phyloP scores from a whole-genome alignment of 306 rosid genomes.

The Cucurbita argyrosperma region DNA sequence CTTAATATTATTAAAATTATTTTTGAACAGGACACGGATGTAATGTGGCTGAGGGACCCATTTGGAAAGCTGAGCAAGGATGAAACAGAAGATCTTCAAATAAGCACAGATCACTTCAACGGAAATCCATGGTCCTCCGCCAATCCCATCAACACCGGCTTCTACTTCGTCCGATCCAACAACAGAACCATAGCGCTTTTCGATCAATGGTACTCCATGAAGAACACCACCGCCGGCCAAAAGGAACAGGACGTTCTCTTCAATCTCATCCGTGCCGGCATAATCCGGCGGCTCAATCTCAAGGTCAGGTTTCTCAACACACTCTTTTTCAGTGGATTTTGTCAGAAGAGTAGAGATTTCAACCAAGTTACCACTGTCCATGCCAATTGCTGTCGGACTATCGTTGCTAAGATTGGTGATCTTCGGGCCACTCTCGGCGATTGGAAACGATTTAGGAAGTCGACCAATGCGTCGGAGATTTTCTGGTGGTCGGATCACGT shows the following conservation, averaged over 20 bases:
- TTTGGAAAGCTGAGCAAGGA: conserved; percentile 35
- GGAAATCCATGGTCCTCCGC: conserved; percentile 35
- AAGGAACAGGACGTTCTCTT: conserved; percentile 72
- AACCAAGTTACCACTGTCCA: conserved; percentile 45
- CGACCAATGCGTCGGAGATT: background rate
- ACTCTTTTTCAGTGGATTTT: conserved; percentile 67
- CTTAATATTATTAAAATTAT: too few relatives aligned
- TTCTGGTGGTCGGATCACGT: conserved; percentile 31
- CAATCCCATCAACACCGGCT: conserved; percentile 56
- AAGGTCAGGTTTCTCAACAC: conserved; percentile 57
- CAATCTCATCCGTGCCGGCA: conserved; percentile 19
- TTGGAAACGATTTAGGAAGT: conserved; percentile 49
- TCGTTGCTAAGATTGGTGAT: conserved; percentile 45
- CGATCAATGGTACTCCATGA: conserved; percentile 47
- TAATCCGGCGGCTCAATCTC: conserved; percentile 25
- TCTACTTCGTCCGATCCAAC: conserved; percentile 47
- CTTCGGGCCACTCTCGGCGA: conserved; percentile 27
- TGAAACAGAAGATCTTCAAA: conserved; percentile 47
- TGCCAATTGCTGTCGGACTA: conserved; percentile 68
- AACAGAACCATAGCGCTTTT: conserved; percentile 47
- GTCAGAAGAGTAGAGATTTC: conserved; percentile 54
- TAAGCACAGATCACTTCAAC: conserved; percentile 31
- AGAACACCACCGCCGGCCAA: conserved; percentile 32
- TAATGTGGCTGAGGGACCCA: conserved; percentile 82
- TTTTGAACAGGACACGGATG: conserved; percentile 46